These are phyloP conservation scores for Ballota nigra DNA, from an alignment of 257 asterid genomes.

Conservation along the genomic window DNA sequence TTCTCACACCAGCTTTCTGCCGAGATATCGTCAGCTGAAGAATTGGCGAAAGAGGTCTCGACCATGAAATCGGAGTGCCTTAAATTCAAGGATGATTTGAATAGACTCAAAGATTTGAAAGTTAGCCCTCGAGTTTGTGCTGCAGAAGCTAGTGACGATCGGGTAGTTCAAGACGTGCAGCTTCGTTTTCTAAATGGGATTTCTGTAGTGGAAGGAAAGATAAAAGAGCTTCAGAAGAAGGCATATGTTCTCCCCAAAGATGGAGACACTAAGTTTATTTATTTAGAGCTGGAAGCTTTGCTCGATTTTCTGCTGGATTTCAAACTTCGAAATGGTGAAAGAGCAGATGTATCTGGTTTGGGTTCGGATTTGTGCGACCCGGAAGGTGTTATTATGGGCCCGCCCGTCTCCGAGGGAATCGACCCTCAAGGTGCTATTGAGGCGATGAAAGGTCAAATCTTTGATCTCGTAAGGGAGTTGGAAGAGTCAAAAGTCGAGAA, in stretches of 20 bases:
- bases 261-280: conserved; percentile 53
- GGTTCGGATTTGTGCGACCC: conserved; percentile 81
- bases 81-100: conserved; percentile 62
- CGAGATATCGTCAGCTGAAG: conserved; percentile 64
- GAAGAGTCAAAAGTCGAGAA: conserved; percentile 90
- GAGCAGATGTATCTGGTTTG: conserved; percentile 38
- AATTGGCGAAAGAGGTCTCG: conserved; percentile 61
- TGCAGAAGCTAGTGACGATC: conserved; percentile 28
- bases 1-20: conserved; percentile 50
- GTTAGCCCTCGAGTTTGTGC: conserved; percentile 39
- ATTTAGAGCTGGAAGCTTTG: conserved; percentile 62
- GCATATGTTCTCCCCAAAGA: conserved; percentile 40
- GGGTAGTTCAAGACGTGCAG: conserved; percentile 39
- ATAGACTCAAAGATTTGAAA: conserved; percentile 46
- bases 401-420: conserved; percentile 54
- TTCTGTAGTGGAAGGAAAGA: conserved; percentile 53
- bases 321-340: conserved; percentile 50
- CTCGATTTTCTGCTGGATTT: conserved; percentile 51
- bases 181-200: conserved; percentile 53
- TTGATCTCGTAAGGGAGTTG: conserved; percentile 83
- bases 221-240: conserved; percentile 66
- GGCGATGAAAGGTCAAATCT: conserved; percentile 70
- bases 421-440: conserved; percentile 50
- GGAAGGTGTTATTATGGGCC: conserved; percentile 53
- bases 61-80: conserved; percentile 65